Conservation (phyloP, 2,329 filamentous ascomycete genomes). For the Sarocladium brachiariae region DNA sequence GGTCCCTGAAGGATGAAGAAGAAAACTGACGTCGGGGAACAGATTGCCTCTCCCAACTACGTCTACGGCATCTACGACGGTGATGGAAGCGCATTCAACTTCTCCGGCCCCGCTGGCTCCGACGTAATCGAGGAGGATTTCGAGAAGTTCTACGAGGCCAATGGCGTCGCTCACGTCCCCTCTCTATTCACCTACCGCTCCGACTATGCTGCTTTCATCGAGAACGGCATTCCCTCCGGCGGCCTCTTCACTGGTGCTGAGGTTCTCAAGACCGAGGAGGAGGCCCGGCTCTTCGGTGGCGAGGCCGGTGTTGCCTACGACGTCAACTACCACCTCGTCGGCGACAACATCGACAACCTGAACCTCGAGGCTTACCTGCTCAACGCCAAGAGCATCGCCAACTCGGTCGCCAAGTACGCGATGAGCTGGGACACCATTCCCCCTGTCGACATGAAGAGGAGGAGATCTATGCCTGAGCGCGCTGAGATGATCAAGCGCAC, state of each 20-base stretch:
- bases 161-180: constrained; percentile 45
- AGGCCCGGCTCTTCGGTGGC: constrained; percentile 56
- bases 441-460: constrained; percentile 18
- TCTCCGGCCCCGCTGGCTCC: constrained; percentile 45
- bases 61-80: constrained; percentile 52
- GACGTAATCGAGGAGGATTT: constrained; percentile 54
- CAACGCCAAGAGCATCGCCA: constrained; percentile 36
- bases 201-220: constrained; percentile 63
- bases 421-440: constrained; percentile 30
- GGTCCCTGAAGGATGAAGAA: no score
- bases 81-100: constrained; percentile 54
- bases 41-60: constrained; percentile 43
- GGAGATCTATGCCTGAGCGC: constrained; percentile 23
- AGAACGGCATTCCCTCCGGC: constrained; percentile 58
- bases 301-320: constrained; percentile 43
- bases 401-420: constrained; percentile 35
- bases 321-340: constrained; percentile 37
- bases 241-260: constrained; percentile 65
- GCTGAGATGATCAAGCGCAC: constrained; percentile 22
- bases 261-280: constrained; percentile 52
- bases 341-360: constrained; percentile 34
- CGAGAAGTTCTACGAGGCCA: constrained; percentile 43
- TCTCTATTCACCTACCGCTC: constrained; percentile 59
- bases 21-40: no score
- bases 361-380: constrained; percentile 37